A percentile compares a stretch with the other conserved stretches of the same genome.
Evolutionary conservation across 163 green algal genomes (phyloP).

Genomic region (Scenedesmus sp.): DNA sequence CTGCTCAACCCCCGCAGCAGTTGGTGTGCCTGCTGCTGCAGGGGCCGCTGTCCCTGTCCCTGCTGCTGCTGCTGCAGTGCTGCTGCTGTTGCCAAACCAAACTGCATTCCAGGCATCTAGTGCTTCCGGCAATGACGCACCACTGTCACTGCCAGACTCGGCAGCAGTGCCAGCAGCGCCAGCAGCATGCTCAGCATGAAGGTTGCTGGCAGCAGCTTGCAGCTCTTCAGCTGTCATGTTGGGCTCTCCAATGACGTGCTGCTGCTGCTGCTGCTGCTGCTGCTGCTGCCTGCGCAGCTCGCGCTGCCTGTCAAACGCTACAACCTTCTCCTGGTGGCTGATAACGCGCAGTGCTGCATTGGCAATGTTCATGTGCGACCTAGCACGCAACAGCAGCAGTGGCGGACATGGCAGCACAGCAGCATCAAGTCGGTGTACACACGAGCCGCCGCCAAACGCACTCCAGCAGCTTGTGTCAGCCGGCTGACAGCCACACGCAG

Average conservation of each 20-base stretch:
- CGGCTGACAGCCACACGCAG: too few species aligned
- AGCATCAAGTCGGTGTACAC: neutral
- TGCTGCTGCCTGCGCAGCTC: conserved; percentile 21
- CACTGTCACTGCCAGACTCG: neutral
- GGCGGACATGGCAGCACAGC: neutral
- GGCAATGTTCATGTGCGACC: conserved; percentile 28
- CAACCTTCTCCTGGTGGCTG: conserved; percentile 32
- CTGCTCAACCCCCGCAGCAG: neutral
- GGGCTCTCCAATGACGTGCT: neutral
- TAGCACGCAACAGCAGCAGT: neutral
- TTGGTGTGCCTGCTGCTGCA: conserved; percentile 31
- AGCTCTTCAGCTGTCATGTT: neutral
- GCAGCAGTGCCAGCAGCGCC: neutral
- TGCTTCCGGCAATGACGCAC: neutral
- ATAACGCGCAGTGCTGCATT: conserved; percentile 45
- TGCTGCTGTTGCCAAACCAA: neutral
- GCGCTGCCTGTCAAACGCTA: conserved; percentile 27
- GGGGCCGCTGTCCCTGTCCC: conserved; percentile 8
- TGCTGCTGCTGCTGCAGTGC: conserved; percentile 2
- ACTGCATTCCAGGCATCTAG: conserved; percentile 4
- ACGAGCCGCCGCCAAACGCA: too few species aligned
- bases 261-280: conserved; percentile 19
- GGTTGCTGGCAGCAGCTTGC: neutral
- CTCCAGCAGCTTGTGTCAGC: too few species aligned
- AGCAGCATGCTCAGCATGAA: neutral